Conservation (phyloP, 2,329 filamentous ascomycete genomes). For the Penicillium vulpinum region DNA sequence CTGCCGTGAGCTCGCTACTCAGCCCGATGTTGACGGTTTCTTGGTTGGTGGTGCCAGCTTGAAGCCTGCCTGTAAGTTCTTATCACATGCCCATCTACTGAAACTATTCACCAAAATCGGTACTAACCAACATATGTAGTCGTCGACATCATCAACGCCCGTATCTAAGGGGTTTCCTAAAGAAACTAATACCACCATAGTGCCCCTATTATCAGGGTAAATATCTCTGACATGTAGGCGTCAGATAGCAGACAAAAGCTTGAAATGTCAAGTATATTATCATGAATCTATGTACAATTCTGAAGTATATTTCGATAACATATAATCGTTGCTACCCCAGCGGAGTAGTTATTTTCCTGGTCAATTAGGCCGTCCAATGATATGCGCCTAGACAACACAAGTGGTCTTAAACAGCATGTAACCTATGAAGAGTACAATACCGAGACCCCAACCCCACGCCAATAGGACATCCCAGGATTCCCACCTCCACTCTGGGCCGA, state of each 20-base stretch:
- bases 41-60: constrained; percentile 93
- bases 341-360: neutral
- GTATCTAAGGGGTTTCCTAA: constrained; percentile 40
- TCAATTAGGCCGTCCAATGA: neutral
- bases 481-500: constrained; percentile 31
- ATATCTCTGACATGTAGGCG: constrained; percentile 10
- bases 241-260: constrained; percentile 17
- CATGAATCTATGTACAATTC: constrained; percentile 32
- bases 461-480: constrained; percentile 35
- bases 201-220: constrained; percentile 3
- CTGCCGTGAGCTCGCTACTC: constrained; percentile 86
- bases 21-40: constrained; percentile 97
- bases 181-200: constrained; percentile 19
- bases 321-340: neutral
- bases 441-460: constrained; percentile 45
- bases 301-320: constrained; percentile 6
- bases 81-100: neutral
- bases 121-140: constrained; percentile 40
- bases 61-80: constrained; percentile 83
- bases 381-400: neutral
- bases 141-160: constrained; percentile 69
- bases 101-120: neutral
- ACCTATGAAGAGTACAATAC: constrained; percentile 44
- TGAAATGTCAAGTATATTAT: constrained; percentile 26
- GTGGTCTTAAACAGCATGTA: neutral